phyloP scores from a whole-genome alignment of 1,284 basidiomycete species.

The Neolentinus lepideus region DNA sequence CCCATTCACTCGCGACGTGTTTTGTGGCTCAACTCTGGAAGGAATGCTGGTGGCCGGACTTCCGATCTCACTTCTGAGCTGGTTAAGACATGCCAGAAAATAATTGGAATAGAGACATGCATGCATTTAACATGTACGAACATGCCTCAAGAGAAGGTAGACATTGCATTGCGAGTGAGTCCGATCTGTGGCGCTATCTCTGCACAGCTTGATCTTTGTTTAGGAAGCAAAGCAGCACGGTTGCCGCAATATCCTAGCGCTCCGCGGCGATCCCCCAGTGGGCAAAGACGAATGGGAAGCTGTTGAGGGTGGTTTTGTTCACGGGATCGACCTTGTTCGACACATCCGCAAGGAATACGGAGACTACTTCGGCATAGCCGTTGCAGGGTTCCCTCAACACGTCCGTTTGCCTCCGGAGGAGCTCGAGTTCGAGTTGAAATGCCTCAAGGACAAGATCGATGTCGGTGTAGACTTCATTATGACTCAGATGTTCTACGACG shows the following conservation, averaged over 20 bases:
- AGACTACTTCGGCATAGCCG: slow-evolving; percentile 92
- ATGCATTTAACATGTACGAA: slow-evolving; percentile 99
- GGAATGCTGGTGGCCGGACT: slow-evolving; percentile 95
- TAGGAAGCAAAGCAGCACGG: slow-evolving; percentile 90
- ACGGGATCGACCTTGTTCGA: slow-evolving; percentile 86
- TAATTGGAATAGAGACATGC: slow-evolving; percentile 93
- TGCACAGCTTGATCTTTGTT: slow-evolving; percentile 12
- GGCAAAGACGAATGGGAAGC: slow-evolving; percentile 90
- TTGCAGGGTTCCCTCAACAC: slow-evolving; percentile 85
- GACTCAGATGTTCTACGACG: slow-evolving; percentile 96
- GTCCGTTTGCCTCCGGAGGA: slow-evolving; percentile 63
- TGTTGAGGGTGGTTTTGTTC: slow-evolving; percentile 81
- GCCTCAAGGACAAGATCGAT: slow-evolving; percentile 84
- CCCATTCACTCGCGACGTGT: slow-evolving; percentile 1
- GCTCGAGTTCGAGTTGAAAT: slow-evolving; percentile 78
- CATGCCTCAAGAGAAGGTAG: slow-evolving; percentile 93
- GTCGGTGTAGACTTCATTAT: slow-evolving; percentile 88
- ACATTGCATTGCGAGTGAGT: slow-evolving; percentile 78
- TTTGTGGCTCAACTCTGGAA: slow-evolving; percentile 21
- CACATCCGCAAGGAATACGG: slow-evolving; percentile 80
- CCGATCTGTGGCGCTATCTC: slow-evolving; percentile 11
- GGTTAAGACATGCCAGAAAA: slow-evolving; percentile 90
- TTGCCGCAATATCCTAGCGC: slow-evolving; percentile 91
- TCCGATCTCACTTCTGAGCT: slow-evolving; percentile 92
- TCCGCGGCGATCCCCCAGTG: slow-evolving; percentile 88